Evolutionary conservation across 2,329 filamentous ascomycete species (phyloP).

Genomic region (Sarocladium oryzae): DNA sequence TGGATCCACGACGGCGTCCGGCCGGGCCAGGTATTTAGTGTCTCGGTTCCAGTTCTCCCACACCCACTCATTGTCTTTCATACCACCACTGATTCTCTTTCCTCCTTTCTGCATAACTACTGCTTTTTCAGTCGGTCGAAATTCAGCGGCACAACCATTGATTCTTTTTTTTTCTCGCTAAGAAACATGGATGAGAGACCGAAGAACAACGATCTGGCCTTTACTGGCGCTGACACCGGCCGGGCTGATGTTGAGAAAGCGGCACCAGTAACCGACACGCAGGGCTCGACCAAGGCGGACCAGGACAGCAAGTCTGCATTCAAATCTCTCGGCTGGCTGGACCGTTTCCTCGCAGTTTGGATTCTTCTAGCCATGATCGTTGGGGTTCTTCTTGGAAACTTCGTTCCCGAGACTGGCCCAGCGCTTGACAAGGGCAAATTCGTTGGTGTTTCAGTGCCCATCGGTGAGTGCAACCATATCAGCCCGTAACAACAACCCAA

Average conservation of each 20-base stretch:
- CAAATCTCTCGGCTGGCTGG: conserved; percentile 51
- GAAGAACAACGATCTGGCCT: neutral
- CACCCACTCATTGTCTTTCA: neutral
- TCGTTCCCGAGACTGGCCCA: conserved; percentile 55
- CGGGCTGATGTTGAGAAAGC: conserved; percentile 3
- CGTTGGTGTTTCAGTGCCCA: conserved; percentile 61
- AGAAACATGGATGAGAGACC: neutral
- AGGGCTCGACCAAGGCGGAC: neutral
- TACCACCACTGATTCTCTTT: neutral
- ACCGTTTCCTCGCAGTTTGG: conserved; percentile 62
- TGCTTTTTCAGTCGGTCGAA: too few species aligned
- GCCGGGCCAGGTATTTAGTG: too few species aligned
- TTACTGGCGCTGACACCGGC: neutral
- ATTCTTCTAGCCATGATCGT: conserved; percentile 73
- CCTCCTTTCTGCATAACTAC: too few species aligned
- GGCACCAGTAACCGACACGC: conserved; percentile 12
- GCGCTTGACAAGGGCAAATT: conserved; percentile 66
- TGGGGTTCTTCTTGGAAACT: conserved; percentile 71
- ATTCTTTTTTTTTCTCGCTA: too few species aligned
- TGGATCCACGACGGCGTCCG: neutral
- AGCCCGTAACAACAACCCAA: too few species aligned
- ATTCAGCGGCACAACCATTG: neutral
- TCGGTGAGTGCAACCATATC: conserved; percentile 35
- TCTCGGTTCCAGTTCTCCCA: neutral
- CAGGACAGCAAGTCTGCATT: conserved; percentile 32